Percentiles rank a stretch among this genome's conserved stretches.
Conservation (phyloP, 768 basidiomycete genomes). For the Mycena alexandri region DNA sequence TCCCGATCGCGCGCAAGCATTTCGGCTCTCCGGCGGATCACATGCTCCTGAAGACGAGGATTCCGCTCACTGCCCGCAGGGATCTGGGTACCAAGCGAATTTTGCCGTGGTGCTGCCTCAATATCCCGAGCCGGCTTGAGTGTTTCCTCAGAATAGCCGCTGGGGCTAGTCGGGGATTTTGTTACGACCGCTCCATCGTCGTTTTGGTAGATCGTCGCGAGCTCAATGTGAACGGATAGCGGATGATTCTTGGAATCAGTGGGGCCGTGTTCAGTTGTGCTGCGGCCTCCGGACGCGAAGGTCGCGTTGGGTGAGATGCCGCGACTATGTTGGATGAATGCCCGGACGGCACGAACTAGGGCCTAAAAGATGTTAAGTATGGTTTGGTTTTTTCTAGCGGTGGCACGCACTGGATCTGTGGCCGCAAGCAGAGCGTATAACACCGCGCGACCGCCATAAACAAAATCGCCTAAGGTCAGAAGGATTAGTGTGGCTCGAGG, state of each 20-base stretch:
- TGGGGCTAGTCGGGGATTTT: too few relatives aligned
- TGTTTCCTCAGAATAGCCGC: too few relatives aligned
- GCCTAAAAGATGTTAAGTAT: not conserved
- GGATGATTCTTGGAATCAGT: not conserved
- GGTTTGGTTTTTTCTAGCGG: not conserved
- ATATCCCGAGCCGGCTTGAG: too few relatives aligned
- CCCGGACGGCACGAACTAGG: constrained; percentile 1
- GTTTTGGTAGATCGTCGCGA: constrained; percentile 13
- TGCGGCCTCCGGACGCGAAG: not conserved
- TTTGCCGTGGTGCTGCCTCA: too few relatives aligned
- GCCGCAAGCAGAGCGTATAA: constrained; percentile 32
- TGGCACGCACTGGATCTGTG: constrained; percentile 31
- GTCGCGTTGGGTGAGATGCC: not conserved
- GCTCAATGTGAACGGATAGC: constrained; percentile 22
- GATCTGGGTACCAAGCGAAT: too few relatives aligned
- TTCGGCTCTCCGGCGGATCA: too few relatives aligned
- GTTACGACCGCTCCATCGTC: not conserved
- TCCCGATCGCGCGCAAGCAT: too few relatives aligned
- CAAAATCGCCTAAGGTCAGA: constrained; percentile 19
- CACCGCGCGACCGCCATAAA: constrained; percentile 35
- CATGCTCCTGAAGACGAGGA: too few relatives aligned
- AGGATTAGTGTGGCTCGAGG: not conserved
- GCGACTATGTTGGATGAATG: not conserved
- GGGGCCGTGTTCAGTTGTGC: not conserved
- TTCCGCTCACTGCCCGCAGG: too few relatives aligned